Conservation (phyloP, 2,329 filamentous ascomycete genomes). For the Orbilia quercus region DNA sequence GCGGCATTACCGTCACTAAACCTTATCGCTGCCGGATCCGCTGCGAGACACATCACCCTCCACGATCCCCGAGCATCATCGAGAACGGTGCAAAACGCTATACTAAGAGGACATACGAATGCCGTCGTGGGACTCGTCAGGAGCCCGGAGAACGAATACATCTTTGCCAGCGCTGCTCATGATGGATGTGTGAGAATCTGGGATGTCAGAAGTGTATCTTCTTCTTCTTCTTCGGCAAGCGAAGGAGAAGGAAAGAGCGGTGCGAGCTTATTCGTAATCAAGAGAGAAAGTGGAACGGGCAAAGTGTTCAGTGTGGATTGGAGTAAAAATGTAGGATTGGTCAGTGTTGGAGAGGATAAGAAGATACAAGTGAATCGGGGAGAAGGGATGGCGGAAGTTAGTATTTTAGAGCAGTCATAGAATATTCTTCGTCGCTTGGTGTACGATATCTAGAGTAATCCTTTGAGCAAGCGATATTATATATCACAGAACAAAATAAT, state of each 20-base stretch:
- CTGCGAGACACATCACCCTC: constrained; percentile 85
- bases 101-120: constrained; percentile 64
- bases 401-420: constrained; percentile 56
- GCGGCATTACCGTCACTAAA: constrained; percentile 75
- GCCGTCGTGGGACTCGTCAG: constrained; percentile 71
- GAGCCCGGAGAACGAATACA: constrained; percentile 77
- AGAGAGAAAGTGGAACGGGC: constrained; percentile 66
- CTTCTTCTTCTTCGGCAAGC: constrained; percentile 68
- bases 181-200: constrained; percentile 93
- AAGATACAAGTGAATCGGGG: constrained; percentile 89
- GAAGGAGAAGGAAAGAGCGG: constrained; percentile 68
- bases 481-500: too few relatives aligned
- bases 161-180: constrained; percentile 88
- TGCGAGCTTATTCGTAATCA: constrained; percentile 78
- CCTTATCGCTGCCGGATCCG: constrained; percentile 67
- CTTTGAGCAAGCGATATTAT: neutral
- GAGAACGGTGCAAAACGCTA: constrained; percentile 69
- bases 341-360: constrained; percentile 93
- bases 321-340: constrained; percentile 87
- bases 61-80: constrained; percentile 87
- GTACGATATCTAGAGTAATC: constrained; percentile 33
- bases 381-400: constrained; percentile 64
- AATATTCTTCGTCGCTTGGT: neutral
- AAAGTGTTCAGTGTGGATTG: constrained; percentile 92
- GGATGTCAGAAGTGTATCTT: constrained; percentile 76